A percentile compares a stretch with the other conserved stretches of the same genome.
Evolutionary conservation across 345 rosid species (phyloP).

Genomic region (Pistacia vera): DNA sequence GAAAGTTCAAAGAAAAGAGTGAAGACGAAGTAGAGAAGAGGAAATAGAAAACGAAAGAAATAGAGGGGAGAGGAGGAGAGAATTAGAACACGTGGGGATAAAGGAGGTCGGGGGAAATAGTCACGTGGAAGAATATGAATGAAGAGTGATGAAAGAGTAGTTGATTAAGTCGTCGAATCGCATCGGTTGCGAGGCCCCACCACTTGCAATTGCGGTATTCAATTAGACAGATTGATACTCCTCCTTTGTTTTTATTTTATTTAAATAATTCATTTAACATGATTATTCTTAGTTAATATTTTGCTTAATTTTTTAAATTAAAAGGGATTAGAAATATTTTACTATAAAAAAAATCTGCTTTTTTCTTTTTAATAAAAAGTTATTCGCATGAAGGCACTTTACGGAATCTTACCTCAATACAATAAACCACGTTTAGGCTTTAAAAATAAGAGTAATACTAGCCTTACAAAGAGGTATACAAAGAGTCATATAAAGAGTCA

Average conservation of each 20-base stretch:
- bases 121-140: constrained; percentile 42
- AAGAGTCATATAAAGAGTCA: too few species aligned
- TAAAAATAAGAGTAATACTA: too few species aligned
- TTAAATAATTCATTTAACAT: background rate
- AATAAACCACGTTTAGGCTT: too few species aligned
- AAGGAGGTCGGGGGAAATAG: constrained; percentile 3
- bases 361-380: background rate
- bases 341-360: too few species aligned
- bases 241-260: too few species aligned
- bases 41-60: background rate
- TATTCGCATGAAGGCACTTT: too few species aligned
- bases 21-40: background rate
- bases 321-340: too few species aligned
- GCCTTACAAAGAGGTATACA: too few species aligned
- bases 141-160: background rate
- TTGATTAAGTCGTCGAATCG: constrained; percentile 22
- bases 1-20: background rate
- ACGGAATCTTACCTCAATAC: too few species aligned
- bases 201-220: constrained; percentile 12
- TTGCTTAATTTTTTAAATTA: too few species aligned
- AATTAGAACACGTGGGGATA: constrained; percentile 47
- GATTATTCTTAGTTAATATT: background rate
- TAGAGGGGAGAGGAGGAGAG: background rate
- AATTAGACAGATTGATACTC: background rate
- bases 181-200: constrained; percentile 20